Evolutionary conservation across 2,329 filamentous ascomycete species (phyloP).

Genomic region (Myriangium duriaei): DNA sequence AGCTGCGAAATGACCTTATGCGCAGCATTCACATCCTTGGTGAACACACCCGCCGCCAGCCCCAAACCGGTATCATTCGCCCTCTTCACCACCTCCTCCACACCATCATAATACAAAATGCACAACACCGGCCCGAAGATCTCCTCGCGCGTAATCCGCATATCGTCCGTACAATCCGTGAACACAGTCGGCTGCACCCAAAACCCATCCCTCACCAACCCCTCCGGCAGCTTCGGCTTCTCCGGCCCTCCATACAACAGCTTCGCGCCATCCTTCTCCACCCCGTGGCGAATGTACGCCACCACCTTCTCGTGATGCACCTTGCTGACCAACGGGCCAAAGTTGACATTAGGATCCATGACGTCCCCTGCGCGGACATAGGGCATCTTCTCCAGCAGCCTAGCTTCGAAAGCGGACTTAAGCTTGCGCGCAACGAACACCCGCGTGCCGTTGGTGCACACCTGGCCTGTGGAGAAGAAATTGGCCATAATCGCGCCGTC

Average conservation of each 20-base stretch:
- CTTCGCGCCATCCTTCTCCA: conserved; percentile 58
- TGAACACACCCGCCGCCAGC: conserved; percentile 75
- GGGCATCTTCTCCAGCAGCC: conserved; percentile 56
- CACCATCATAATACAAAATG: conserved; percentile 58
- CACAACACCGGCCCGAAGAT: conserved; percentile 85
- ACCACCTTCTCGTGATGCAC: conserved; percentile 65
- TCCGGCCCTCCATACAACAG: conserved; percentile 59
- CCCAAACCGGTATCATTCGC: conserved; percentile 70
- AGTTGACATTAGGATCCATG: conserved; percentile 62
- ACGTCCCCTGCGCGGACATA: conserved; percentile 61
- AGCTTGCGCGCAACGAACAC: conserved; percentile 64
- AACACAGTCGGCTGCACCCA: conserved; percentile 80
- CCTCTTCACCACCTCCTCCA: conserved; percentile 57
- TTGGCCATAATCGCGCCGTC: conserved; percentile 89
- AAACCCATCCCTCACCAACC: conserved; percentile 48
- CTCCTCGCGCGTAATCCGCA: conserved; percentile 70
- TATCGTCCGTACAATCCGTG: conserved; percentile 70
- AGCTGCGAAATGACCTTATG: conserved; percentile 59
- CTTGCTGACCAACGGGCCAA: conserved; percentile 68
- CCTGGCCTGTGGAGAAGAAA: conserved; percentile 82
- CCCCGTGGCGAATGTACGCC: conserved; percentile 64
- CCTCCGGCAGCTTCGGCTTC: conserved; percentile 40
- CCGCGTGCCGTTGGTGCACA: conserved; percentile 84
- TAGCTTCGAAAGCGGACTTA: conserved; percentile 55
- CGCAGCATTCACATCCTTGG: conserved; percentile 58